Base-by-base conservation (phyloP, 1,284 basidiomycete genomes). In the Pisolithus thermaeus region DNA sequence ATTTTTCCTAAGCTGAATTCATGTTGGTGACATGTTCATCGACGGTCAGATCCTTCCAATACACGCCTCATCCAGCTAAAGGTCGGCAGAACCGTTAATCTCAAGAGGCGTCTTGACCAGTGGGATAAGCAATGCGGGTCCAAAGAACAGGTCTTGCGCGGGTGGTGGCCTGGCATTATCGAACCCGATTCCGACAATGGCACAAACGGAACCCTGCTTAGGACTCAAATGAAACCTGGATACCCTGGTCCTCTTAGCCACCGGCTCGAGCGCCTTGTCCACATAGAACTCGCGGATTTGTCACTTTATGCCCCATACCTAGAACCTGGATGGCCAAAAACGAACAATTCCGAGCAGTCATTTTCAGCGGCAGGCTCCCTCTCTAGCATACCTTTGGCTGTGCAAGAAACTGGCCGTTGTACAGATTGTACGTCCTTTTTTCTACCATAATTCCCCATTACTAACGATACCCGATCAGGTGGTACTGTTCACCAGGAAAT, bases 221-320 rank as follows among this genome's bases (percentile, higher is more conserved):
- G 70, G 47, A 75, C 78, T 1, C 69, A 69, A 32, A 69, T 82
- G 11, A 71, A 72, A 51, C 73, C 78, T 2, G 83, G 85, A 23
- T 64, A 74, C 28, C 77, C 78, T 46, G 81, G 79, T 2, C 69
- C 66, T 12, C 71, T 64, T 45, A 73, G 72, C 42, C 72, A 75
- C 54, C 68, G 73, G 43, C 54, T 77, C 67, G 88, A 91, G 63
- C 71, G 85, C 36, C 75, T 91, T 14, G 78, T 90, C 37, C 88
- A 90, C 59, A 72, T 90, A 25, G 88, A 91, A 62, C 73, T 91
- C 6, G 74, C 78, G 3, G 89, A 91, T 63, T 62, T 90, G 37
- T 76, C 74, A 8, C 63, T 77, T 38, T 75, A 82, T 49, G 60
- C 69, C n/a, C 75, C 76, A 2, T 87, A 90, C 62, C 70, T 88